phyloP scores from a whole-genome alignment of 116 monocot genomes.

The Cymodocea nodosa region DNA sequence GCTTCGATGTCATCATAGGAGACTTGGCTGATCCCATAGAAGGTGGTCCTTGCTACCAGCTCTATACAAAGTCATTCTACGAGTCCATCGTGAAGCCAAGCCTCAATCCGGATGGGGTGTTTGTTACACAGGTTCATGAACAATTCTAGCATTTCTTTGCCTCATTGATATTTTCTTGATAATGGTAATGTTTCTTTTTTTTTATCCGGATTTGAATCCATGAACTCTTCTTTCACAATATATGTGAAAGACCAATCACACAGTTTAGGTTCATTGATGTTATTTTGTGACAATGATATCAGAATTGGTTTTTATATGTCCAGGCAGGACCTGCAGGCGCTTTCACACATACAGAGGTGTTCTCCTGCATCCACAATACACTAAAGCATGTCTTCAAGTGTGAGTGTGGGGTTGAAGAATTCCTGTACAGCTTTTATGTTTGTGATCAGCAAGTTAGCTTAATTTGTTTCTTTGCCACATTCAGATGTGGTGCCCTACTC shows the following conservation, averaged over 20 bases:
- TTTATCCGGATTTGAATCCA: too few species aligned
- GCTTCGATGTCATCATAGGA: slow-evolving; percentile 66
- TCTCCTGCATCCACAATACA: slow-evolving; percentile 69
- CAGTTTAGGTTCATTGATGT: too few species aligned
- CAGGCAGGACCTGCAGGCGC: slow-evolving; percentile 61
- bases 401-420: slow-evolving; percentile 7
- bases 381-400: slow-evolving; percentile 54
- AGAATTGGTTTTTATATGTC: neutral
- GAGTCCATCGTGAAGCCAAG: slow-evolving; percentile 52
- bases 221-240: too few species aligned
- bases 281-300: too few species aligned
- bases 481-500: slow-evolving; percentile 62
- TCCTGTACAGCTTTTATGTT: neutral
- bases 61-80: slow-evolving; percentile 75
- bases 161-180: too few species aligned
- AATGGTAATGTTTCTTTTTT: too few species aligned
- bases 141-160: too few species aligned
- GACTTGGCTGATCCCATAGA: slow-evolving; percentile 76
- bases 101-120: slow-evolving; percentile 40
- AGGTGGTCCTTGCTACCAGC: slow-evolving; percentile 76
- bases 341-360: slow-evolving; percentile 51
- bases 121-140: slow-evolving; percentile 49
- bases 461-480: neutral
- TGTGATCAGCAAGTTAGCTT: neutral
- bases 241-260: too few species aligned